Percentiles rank a stretch among this genome's conserved stretches.
Evolutionary conservation across 108 stramenopile genomes (phyloP).

Genomic region (Cyclotella kingstonii): DNA sequence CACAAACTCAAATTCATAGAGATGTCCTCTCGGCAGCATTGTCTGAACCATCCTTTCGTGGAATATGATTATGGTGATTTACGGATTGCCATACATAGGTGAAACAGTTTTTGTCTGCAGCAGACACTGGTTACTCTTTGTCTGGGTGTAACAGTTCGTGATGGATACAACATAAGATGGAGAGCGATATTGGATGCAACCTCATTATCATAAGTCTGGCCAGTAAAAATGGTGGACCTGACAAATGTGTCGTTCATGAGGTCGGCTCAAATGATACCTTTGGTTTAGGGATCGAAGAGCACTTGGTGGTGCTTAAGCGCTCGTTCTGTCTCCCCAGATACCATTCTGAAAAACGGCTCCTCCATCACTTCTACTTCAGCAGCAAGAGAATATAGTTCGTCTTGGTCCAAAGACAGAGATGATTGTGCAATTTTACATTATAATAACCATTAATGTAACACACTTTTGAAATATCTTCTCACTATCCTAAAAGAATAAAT

Average conservation of each 20-base stretch:
- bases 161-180: conserved; percentile 31
- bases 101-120: conserved; percentile 68
- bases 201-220: too few relatives aligned
- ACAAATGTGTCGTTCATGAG: too few relatives aligned
- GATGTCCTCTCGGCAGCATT: conserved; percentile 84
- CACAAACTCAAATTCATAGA: conserved; percentile 80
- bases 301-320: neutral
- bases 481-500: too few relatives aligned
- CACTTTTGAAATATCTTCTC: too few relatives aligned
- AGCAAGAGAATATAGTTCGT: too few relatives aligned
- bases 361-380: neutral
- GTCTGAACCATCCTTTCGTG: conserved; percentile 84
- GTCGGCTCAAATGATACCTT: too few relatives aligned
- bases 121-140: conserved; percentile 62
- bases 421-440: too few relatives aligned
- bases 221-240: too few relatives aligned
- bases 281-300: too few relatives aligned
- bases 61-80: conserved; percentile 91
- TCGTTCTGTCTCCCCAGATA: neutral
- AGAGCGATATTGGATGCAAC: conserved; percentile 42
- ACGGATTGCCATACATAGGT: conserved; percentile 91
- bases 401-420: neutral
- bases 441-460: too few relatives aligned
- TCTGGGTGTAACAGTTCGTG: conserved; percentile 58
- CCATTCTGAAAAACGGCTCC: conserved; percentile 2